These are phyloP conservation scores for Colletotrichum chlorophyti DNA, from an alignment of 2,329 filamentous ascomycete species.

Conservation along the genomic window DNA sequence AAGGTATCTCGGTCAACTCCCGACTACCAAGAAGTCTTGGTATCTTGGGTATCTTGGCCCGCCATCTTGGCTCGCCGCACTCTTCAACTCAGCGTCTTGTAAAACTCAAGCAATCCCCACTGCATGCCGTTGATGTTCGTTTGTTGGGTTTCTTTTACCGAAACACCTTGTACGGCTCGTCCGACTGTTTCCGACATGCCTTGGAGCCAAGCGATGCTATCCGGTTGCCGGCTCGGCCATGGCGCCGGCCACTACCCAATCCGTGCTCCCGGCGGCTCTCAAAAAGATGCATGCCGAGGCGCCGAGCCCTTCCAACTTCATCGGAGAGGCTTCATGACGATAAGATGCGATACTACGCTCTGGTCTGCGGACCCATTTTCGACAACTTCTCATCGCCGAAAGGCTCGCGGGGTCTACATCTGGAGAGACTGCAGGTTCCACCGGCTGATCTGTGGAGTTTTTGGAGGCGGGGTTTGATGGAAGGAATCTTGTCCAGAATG, in stretches of 20 bases:
- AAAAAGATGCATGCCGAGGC: background rate
- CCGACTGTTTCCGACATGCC: background rate
- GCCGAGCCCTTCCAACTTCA: background rate
- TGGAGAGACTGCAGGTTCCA: background rate
- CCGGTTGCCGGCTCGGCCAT: background rate
- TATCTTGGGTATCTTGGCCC: slow-evolving; percentile 15
- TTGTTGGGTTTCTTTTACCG: background rate
- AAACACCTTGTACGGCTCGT: background rate
- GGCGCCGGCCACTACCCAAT: background rate
- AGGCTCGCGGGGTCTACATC: background rate
- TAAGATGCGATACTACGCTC: background rate
- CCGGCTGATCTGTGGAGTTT: background rate
- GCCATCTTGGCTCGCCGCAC: background rate
- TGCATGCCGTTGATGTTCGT: background rate
- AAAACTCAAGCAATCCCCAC: background rate
- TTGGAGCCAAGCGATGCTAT: background rate
- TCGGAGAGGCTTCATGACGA: background rate
- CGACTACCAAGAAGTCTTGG: slow-evolving; percentile 15
- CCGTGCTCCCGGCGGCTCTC: background rate
- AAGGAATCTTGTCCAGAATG: background rate
- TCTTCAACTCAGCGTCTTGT: background rate
- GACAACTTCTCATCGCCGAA: background rate
- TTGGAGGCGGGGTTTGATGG: background rate
- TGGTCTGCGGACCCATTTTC: too few relatives aligned
- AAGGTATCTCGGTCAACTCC: slow-evolving; percentile 10